A percentile compares a stretch with the other conserved stretches of the same genome.
These are phyloP conservation scores for Leccinum angustisporum DNA, from an alignment of 1,284 basidiomycete species.

Conservation along the genomic window DNA sequence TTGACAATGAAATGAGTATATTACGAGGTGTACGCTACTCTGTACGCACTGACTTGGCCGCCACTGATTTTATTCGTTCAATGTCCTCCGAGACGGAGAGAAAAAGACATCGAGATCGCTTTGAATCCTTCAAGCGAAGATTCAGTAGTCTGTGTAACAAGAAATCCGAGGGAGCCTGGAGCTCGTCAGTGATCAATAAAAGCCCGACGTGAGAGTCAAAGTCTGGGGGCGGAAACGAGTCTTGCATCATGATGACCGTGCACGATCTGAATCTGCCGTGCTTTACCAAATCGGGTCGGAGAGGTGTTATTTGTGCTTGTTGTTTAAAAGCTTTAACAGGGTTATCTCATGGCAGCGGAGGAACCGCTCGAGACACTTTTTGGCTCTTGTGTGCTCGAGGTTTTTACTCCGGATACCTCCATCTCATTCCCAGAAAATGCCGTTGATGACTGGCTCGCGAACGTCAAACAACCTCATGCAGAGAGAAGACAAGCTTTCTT, in stretches of 20 bases:
- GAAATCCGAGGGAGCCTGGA: slow-evolving; percentile 67
- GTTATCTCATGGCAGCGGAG: slow-evolving; percentile 21
- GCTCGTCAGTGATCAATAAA: slow-evolving; percentile 64
- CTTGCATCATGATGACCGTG: slow-evolving; percentile 28
- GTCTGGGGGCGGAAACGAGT: slow-evolving; percentile 29
- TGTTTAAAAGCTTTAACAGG: neutral
- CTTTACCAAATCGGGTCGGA: slow-evolving; percentile 14
- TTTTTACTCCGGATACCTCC: slow-evolving; percentile 65
- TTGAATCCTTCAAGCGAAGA: slow-evolving; percentile 50
- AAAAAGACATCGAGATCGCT: slow-evolving; percentile 43
- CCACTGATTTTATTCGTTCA: slow-evolving; percentile 59
- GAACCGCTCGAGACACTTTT: slow-evolving; percentile 63
- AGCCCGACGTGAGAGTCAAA: slow-evolving; percentile 32
- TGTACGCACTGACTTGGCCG: slow-evolving; percentile 55
- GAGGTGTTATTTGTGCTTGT: too few species aligned
- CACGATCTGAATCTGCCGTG: slow-evolving; percentile 6
- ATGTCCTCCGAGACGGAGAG: slow-evolving; percentile 58
- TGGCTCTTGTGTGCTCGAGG: slow-evolving; percentile 57
- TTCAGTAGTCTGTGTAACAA: slow-evolving; percentile 53
- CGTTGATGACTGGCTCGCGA: slow-evolving; percentile 57
- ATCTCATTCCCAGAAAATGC: slow-evolving; percentile 55
- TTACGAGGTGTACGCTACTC: neutral
- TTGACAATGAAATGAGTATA: slow-evolving; percentile 25
- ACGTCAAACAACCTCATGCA: slow-evolving; percentile 36
- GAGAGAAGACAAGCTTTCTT: slow-evolving; percentile 71